Evolutionary conservation across 495 filamentous ascomycete genomes (phyloP), one percentile per base, ranked within the genome.

Genomic region (Hyphodiscus hymeniophilus): DNA sequence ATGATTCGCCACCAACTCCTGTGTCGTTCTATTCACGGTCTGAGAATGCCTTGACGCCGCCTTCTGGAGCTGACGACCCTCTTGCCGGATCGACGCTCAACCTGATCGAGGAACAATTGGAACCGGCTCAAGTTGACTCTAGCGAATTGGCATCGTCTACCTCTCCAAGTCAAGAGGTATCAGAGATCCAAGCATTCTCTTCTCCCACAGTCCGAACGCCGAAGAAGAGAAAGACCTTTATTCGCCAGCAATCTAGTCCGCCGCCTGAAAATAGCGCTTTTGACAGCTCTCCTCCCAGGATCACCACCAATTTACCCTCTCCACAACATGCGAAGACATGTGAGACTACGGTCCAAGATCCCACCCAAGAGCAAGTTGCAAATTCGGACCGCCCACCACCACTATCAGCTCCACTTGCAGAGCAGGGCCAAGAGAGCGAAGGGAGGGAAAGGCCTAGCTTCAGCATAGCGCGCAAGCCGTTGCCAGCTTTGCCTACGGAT

Each of bases 401-500:
- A 10, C 21, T 54, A 21, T 42, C 51, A 13, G 39, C 45, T 35
- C 51, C 51, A 11, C 51, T 45, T 11, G 40, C 48, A 1, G 43
- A 34, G 7, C n/a, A 13, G 23, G n/a, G n/a, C n/a, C n/a, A n/a
- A n/a, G 41, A 31, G 20, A 40, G 42, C 17, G 18, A 24, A n/a
- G n/a, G n/a, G 18, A 46, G 4, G 8, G 24, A 21, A 12, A 21
- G 33, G 21, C 8, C 11, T 45, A 18, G 16, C 12, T 58, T 54
- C 24, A 55, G 39, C 22, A 58, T 58, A 11, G 39, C 61, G 16
- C 61, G 65, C 45, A 74, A 75, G 50, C 72, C 71, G 1, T 47
- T 76, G n/a, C 72, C 73, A 39, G 70, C 72, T 38, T 54, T 74
- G n/a, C 71, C 73, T 8, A 17, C 17, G n/a, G 30, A 42, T 12